Evolutionary conservation across 768 basidiomycete genomes (phyloP).

Genomic region (Lactarius quietus): DNA sequence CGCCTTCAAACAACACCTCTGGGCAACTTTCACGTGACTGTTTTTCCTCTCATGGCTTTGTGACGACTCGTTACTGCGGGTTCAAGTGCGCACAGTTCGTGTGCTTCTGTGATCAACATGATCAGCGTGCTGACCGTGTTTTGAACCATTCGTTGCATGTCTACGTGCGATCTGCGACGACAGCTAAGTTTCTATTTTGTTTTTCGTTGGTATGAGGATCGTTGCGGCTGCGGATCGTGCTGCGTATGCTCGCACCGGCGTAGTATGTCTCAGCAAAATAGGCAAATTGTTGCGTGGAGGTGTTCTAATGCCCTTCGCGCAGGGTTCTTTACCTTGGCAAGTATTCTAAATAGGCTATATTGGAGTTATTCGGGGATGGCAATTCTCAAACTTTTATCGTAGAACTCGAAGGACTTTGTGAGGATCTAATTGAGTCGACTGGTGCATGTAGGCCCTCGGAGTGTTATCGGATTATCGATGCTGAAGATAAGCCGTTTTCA

Average conservation of each 20-base stretch:
- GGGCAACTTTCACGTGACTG: too few relatives aligned
- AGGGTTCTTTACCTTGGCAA: not conserved
- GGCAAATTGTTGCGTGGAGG: not conserved
- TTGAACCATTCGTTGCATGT: not conserved
- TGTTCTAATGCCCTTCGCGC: not conserved
- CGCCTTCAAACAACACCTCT: too few relatives aligned
- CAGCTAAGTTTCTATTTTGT: not conserved
- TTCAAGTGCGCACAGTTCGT: not conserved
- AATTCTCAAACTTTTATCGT: not conserved
- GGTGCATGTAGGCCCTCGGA: not conserved
- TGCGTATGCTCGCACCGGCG: not conserved
- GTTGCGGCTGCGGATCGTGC: not conserved
- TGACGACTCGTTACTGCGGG: not conserved
- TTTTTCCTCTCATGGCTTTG: too few relatives aligned
- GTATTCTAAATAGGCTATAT: not conserved
- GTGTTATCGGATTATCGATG: not conserved
- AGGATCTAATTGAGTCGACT: not conserved
- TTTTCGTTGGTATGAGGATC: not conserved
- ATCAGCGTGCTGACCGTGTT: not conserved
- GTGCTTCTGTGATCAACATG: not conserved
- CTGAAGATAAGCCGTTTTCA: not conserved
- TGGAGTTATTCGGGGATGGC: not conserved
- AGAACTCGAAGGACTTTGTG: not conserved
- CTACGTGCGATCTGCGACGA: not conserved
- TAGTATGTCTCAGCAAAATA: not conserved